Evolutionary conservation across 2,329 filamentous ascomycete genomes (phyloP), one percentile per base, ranked within the genome.

Genomic region (Ophiostoma piceae): DNA sequence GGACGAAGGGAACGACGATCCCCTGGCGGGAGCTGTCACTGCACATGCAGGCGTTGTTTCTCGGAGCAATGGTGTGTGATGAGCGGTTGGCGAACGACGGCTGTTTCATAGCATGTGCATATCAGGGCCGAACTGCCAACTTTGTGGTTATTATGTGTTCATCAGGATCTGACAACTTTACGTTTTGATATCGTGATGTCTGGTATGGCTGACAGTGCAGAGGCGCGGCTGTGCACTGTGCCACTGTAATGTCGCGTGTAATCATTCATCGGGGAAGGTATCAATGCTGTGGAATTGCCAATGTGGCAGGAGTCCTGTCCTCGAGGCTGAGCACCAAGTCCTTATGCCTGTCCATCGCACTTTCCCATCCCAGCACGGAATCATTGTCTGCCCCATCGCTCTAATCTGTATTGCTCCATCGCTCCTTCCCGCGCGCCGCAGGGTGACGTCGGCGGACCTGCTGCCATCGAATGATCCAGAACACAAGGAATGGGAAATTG

Each of bases 341-440:
- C n/a, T 19, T 1, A 65, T 41, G 9, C 62, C 35, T 39, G 29
- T n/a, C 62, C 3, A 65, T 65, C 62, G 35, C 19, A 65, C 62
- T 39, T 65, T 65, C 62, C 62, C 22, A 39, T 65, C n/a, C 60
- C 32, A 35, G 32, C 32, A 64, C 8, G 3, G 19, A 37, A n/a
- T 35, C 22, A 57, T 26, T 26, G 9, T 14, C 51, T 57, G 51
- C 51, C n/a, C 51, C n/a, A 57, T 57, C 16, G 51, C 51, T 57
- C 43, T 19, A 41, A 41, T 14, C 39, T 9, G 39, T 41, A 41
- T 14, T 14, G 3, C 47, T 57, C 51, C 51, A 57, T 57, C n/a
- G 51, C 51, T 26, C 51, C 51, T 57, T 62, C 26, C 57, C 57
- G 57, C 57, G 22, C 22, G 57, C 57, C 57, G 57, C 51, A 57